phyloP scores from a whole-genome alignment of 257 asterid genomes.

The Echites panduratus region DNA sequence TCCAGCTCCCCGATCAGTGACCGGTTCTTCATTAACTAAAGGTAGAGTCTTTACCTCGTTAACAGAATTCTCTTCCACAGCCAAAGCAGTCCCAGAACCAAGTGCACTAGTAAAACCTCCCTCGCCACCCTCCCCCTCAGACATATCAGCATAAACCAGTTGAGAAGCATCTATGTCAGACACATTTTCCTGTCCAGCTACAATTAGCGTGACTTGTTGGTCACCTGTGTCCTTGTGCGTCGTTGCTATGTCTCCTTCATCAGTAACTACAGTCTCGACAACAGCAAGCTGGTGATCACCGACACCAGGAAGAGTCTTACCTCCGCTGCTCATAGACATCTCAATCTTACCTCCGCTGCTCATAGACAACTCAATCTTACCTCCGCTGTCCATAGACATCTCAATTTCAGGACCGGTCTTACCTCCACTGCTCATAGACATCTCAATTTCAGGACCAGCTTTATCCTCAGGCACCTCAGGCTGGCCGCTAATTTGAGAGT shows the following conservation, averaged over 20 bases:
- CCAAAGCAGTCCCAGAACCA: neutral
- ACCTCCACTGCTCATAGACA: neutral
- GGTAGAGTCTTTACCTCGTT: neutral
- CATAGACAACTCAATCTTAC: neutral
- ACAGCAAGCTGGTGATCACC: neutral
- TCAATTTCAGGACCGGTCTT: no score
- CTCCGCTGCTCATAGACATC: neutral
- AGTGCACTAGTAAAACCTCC: neutral
- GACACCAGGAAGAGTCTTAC: neutral
- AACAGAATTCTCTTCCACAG: neutral
- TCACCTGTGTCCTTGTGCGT: neutral
- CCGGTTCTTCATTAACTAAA: neutral
- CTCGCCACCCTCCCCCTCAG: constrained; percentile 1
- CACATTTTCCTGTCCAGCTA: neutral
- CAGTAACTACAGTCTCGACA: neutral
- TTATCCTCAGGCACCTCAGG: constrained; percentile 8
- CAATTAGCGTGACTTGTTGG: neutral
- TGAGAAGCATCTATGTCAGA: neutral
- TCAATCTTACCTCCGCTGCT: constrained; percentile 6
- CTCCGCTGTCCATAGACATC: neutral
- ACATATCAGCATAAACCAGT: neutral
- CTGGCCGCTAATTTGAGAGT: neutral
- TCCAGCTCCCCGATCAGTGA: neutral
- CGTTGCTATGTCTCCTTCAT: neutral
- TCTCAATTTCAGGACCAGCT: constrained; percentile 5